Evolutionary conservation across 495 filamentous ascomycete genomes (phyloP), one percentile per base, ranked within the genome.

Genomic region (Xylaria bambusicola): DNA sequence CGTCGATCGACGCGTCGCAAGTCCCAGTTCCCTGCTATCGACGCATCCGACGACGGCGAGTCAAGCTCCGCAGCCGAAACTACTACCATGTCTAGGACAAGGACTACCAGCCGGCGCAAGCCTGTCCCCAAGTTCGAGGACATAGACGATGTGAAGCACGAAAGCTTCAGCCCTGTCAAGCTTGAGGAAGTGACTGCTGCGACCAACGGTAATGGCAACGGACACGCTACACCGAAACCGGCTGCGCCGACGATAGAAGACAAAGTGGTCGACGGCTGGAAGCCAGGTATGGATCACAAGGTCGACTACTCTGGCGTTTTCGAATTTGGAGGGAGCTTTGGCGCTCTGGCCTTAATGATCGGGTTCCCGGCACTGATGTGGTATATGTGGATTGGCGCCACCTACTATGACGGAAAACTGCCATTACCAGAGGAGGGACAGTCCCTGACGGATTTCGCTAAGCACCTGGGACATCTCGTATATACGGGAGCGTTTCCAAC

Each of bases 331-430:
- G 94, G 94, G 57, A 86, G 90, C 1, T 75, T 75, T 48, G 93
- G 93, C 55, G 86, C 91, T 23, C 71, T 77, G 20, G 77, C 85
- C 52, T 91, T 96, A 84, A 98, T 98, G 91, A 79, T 94, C 59
- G 87, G 86, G 46, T 98, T 97, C 73, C 94, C 94, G 12, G 35
- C 88, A 42, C 80, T 98, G 61, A 98, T 98, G 94, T 97, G 88
- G 79, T 97, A 96, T 78, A 93, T 98, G 91, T 98, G 93, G 93
- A 87, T 96, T 70, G 94, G 94, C 27, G 90, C 93, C 38, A 91
- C 86, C 45, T 93, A 92, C 73, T 98, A 96, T 71, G 77, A 90
- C 74, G 92, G 92, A 60, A 85, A 89, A 61, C 80, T 95, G 58
- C 93, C 93, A 20, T 73, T 73, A 52, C 89, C 84, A 26, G 74